These are phyloP conservation scores for Microstegium vimineum DNA, from an alignment of 176 grass and related monocot species.

Conservation along the genomic window DNA sequence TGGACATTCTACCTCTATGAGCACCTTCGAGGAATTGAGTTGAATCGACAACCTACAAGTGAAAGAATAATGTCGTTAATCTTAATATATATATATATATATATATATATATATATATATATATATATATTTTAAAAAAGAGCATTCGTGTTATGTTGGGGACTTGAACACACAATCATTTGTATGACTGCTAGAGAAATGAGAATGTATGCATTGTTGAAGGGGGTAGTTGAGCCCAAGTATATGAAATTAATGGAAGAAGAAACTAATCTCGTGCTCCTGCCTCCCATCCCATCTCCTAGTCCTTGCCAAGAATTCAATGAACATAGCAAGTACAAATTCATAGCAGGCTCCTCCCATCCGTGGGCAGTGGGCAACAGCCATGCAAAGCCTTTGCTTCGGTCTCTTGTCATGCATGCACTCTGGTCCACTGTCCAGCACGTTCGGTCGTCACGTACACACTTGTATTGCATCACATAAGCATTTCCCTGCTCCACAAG, in stretches of 20 bases:
- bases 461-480: neutral
- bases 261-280: neutral
- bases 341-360: neutral
- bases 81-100: too few species aligned
- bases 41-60: too few species aligned
- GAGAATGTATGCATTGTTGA: neutral
- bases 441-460: neutral
- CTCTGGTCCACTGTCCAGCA: neutral
- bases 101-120: too few species aligned
- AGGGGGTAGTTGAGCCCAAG: neutral
- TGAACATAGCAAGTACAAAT: neutral
- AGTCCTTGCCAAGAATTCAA: neutral
- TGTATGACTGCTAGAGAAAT: too few species aligned
- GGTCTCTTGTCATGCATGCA: neutral
- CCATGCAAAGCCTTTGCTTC: neutral
- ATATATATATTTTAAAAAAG: too few species aligned
- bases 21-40: too few species aligned
- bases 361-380: neutral
- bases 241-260: neutral
- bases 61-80: too few species aligned
- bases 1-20: too few species aligned
- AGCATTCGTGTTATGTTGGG: too few species aligned
- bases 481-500: neutral
- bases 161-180: too few species aligned
- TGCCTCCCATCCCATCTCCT: too few species aligned